Evolutionary conservation across 2,329 filamentous ascomycete species (phyloP).

Genomic region (Bipolaris bicolor): DNA sequence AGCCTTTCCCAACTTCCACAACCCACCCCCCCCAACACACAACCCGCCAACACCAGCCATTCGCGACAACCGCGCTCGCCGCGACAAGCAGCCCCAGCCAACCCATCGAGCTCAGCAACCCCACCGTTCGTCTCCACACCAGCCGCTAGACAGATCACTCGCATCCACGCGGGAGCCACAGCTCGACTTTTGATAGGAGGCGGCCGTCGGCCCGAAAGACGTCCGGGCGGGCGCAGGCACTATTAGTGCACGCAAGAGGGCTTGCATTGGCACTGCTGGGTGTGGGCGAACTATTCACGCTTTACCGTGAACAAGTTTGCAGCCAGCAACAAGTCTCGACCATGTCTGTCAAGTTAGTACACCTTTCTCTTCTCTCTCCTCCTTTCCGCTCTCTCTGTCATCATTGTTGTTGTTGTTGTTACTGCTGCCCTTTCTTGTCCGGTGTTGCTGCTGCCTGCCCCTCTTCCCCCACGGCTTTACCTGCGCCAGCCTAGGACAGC

Average conservation of each 20-base stretch:
- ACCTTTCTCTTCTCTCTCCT: constrained; percentile 11
- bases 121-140: constrained; percentile 27
- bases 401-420: background rate
- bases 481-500: constrained; percentile 6
- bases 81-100: constrained; percentile 21
- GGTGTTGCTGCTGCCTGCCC: constrained; percentile 3
- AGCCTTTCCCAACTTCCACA: background rate
- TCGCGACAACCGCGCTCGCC: constrained; percentile 26
- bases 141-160: constrained; percentile 29
- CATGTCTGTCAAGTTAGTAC: constrained; percentile 52
- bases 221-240: constrained; percentile 21
- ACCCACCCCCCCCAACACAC: background rate
- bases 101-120: constrained; percentile 8
- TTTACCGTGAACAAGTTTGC: constrained; percentile 29
- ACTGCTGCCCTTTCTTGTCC: constrained; percentile 4
- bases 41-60: background rate
- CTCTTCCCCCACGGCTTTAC: constrained; percentile 17
- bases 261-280: constrained; percentile 27
- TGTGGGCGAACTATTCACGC: constrained; percentile 28
- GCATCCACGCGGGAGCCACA: constrained; percentile 28
- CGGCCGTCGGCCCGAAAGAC: constrained; percentile 26
- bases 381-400: constrained; percentile 7
- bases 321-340: constrained; percentile 21
- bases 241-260: constrained; percentile 20
- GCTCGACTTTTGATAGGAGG: constrained; percentile 29